Evolutionary conservation across 2,329 filamentous ascomycete species (phyloP), one percentile per base, ranked within the genome.

Genomic region (Endoconidiophora laricicola): DNA sequence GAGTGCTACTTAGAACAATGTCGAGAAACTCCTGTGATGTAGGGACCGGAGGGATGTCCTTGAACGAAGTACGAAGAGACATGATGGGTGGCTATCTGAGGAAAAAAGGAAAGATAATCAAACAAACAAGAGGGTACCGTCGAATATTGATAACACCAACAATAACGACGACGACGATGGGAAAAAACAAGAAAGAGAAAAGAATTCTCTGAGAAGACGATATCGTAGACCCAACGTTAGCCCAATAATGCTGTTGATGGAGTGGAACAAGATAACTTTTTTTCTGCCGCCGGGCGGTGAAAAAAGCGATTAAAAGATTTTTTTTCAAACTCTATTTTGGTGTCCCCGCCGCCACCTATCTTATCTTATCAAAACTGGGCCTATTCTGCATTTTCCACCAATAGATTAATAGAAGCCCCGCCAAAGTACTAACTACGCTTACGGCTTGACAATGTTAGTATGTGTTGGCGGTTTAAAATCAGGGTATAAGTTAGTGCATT

Each of bases 21-120:
- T 98, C 91, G 60, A 98, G 75, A 62, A 98, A 96, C 69, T 98
- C 91, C 71, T 93, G 83, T 65, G 82, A 82, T 60, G 85, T 93
- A 52, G 90, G 90, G 57, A 94, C 86, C 57, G 86, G 86, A 55
- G 83, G 81, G 59, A 93, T 93, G 62, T 84, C 80, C 64, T 81
- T 81, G 77, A 77, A 81, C 50, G 74, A 77, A 55, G 71, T 75
- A 69, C 52, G 52, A 24, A 51, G 41, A 36, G 52, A 50, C 52
- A 54, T 54, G 44, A 42, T 48, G 42, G 49, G 52, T 44, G 47
- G 22, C 26, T 53, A 46, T 45, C 14, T 20, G 46, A 18, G 5
- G 43, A 22, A 49, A 40, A 44, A 37, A 26, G 43, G 16, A 9
- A 52, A 33, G 45, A 38, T 16, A 39, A n/a, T 18, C 16, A 45